Base-by-base conservation (phyloP, 2,329 filamentous ascomycete genomes). In the Ambrosiella xylebori region DNA sequence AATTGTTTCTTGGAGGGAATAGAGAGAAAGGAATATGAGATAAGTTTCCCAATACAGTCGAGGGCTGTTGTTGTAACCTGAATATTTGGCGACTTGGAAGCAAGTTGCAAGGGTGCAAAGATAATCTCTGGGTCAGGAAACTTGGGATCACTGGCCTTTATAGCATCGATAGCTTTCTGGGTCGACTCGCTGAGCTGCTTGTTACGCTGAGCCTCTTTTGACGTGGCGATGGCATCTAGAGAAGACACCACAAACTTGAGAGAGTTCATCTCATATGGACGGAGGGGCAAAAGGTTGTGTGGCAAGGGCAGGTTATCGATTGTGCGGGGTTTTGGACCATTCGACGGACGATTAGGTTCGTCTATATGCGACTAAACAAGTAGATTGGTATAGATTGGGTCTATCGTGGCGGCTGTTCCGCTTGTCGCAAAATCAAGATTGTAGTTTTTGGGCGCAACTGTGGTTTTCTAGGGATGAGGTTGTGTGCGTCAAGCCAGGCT, bases 21-120 rank as follows among this genome's bases (percentile, higher is more conserved):
- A 54, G 91, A 91, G 70, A 98, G 97, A 75, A 97, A 97, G 15
- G 93, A 95, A 70, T 95, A 98, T 66, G 91, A 96, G 68, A 97
- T 97, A 62, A 98, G 82, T 74, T 98, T 98, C 66, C 94, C 93
- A 65, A 98, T 96, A 71, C 91, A 97, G 71, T 98, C 93, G 66
- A 98, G 81, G 6, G 93, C 90, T 41, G 86, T 87, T 19, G 89
- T 95, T 61, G 89, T 87, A 52, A 98, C 77, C 60, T 88, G 82
- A 57, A 91, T 84, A 65, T 88, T 96, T 65, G 84, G 80, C 8
- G 88, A 85, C 68, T 89, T 88, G 40, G 90, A 91, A 53, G 94
- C 93, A 47, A 97, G 78, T 67, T 94, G 87, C 38, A 98, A 73
- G 12, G 93, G 93, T 63, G 85, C 83, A 67, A 98, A 98, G 64